A percentile compares a stretch with the other conserved stretches of the same genome.
Evolutionary conservation across 2,329 filamentous ascomycete genomes (phyloP).

Genomic region (Cordyceps cicadae): DNA sequence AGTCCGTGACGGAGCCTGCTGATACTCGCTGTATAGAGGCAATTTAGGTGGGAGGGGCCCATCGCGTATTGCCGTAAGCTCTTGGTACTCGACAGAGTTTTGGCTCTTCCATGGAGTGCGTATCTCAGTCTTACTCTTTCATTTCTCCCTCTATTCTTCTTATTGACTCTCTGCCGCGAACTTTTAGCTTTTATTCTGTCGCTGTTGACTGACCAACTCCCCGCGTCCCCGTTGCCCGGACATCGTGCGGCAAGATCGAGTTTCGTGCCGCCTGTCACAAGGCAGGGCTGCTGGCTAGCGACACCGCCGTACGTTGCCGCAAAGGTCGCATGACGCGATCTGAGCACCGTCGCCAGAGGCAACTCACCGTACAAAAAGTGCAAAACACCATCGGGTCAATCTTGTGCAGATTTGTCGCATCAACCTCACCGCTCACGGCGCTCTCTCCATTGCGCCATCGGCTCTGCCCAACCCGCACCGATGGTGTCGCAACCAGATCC

Average conservation of each 20-base stretch:
- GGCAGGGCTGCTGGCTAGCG: slow-evolving; percentile 1
- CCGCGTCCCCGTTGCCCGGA: not conserved
- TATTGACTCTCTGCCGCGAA: not conserved
- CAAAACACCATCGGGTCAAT: not conserved
- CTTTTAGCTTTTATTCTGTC: not conserved
- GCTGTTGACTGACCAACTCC: not conserved
- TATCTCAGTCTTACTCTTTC: not conserved
- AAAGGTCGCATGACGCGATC: not conserved
- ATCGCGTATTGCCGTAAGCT: not conserved
- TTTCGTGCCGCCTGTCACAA: slow-evolving; percentile 7
- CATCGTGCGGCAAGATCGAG: not conserved
- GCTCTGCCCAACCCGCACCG: not conserved
- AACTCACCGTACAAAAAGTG: not conserved
- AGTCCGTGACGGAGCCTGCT: not conserved
- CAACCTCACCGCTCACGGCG: not conserved
- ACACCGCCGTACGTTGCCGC: not conserved
- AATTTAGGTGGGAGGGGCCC: not conserved
- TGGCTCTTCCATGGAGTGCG: not conserved
- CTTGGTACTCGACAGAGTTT: not conserved
- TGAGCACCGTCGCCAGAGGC: slow-evolving; percentile 4
- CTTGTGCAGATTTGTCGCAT: not conserved
- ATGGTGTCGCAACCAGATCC: slow-evolving; percentile 59
- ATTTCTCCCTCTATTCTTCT: not conserved
- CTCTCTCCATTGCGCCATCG: not conserved
- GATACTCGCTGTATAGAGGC: not conserved